A percentile compares a stretch with the other conserved stretches of the same genome.
phyloP scores from a whole-genome alignment of 129 eudicot species.

The Artemisia tridentata region DNA sequence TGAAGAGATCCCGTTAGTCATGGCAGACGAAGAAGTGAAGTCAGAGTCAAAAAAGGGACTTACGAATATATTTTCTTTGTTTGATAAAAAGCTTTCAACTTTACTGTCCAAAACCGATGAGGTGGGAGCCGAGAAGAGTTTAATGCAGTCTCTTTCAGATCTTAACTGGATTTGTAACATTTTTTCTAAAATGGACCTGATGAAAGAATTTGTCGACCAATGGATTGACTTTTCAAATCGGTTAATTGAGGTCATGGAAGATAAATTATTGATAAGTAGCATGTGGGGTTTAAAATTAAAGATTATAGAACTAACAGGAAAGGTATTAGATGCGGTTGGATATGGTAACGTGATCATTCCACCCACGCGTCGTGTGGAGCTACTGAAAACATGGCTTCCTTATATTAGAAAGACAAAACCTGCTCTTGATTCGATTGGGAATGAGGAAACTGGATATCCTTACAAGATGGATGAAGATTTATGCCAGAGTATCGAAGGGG shows the following conservation, averaged over 20 bases:
- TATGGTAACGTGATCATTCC: constrained; percentile 82
- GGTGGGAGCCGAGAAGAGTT: constrained; percentile 38
- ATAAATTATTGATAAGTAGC: constrained; percentile 34
- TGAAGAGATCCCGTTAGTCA: constrained; percentile 54
- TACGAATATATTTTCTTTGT: constrained; percentile 40
- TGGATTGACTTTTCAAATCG: constrained; percentile 60
- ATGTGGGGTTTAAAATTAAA: constrained; percentile 66
- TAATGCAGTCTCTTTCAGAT: constrained; percentile 48
- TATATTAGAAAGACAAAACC: constrained; percentile 69
- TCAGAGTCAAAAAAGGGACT: constrained; percentile 55
- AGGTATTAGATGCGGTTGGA: constrained; percentile 89
- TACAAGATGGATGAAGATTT: constrained; percentile 82
- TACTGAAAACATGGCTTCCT: constrained; percentile 72
- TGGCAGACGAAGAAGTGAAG: constrained; percentile 63
- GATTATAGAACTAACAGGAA: constrained; percentile 60
- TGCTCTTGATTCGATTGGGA: constrained; percentile 49
- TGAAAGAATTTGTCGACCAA: constrained; percentile 67
- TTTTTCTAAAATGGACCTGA: constrained; percentile 62
- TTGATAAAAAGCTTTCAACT: constrained; percentile 43
- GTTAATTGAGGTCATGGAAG: constrained; percentile 45
- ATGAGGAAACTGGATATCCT: constrained; percentile 38
- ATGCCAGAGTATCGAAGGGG: constrained; percentile 76
- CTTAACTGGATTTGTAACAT: constrained; percentile 76
- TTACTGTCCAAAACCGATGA: constrained; percentile 38
- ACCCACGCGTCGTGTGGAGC: constrained; percentile 45